These are phyloP conservation scores for Pseudonitzschia delicatissima DNA, from an alignment of 108 stramenopile species.

Conservation along the genomic window DNA sequence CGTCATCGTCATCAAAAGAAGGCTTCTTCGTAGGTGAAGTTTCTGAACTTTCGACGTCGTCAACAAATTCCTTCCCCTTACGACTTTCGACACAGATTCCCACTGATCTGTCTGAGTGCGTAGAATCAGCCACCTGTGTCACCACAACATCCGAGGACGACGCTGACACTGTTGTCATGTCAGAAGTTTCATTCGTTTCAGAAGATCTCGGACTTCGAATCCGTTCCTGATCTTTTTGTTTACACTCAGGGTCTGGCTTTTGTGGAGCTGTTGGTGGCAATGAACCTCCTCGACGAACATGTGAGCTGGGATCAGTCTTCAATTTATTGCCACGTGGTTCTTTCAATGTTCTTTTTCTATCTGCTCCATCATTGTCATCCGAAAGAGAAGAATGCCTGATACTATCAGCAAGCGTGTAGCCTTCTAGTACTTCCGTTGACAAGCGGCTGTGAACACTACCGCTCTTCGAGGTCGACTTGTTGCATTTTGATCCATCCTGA, in stretches of 20 bases:
- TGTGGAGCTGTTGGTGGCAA: neutral
- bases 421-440: neutral
- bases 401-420: constrained; percentile 2
- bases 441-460: neutral
- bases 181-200: constrained; percentile 1
- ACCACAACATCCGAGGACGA: neutral
- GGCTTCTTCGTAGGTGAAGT: too few relatives aligned
- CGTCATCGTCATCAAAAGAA: neutral
- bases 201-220: constrained; percentile 9
- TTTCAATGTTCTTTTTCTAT: neutral
- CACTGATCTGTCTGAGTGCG: neutral
- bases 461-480: too few relatives aligned
- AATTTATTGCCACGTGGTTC: constrained; percentile 4
- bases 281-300: neutral
- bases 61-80: neutral
- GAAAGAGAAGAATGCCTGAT: neutral
- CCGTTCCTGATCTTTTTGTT: neutral
- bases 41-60: neutral
- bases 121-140: neutral
- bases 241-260: neutral
- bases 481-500: too few relatives aligned
- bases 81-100: neutral
- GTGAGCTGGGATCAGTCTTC: neutral
- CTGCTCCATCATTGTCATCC: neutral
- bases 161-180: neutral